Percentiles rank a stretch among this genome's conserved stretches.
Conservation (phyloP, 495 filamentous ascomycete genomes). For the Aspergillus olivimuriae region DNA sequence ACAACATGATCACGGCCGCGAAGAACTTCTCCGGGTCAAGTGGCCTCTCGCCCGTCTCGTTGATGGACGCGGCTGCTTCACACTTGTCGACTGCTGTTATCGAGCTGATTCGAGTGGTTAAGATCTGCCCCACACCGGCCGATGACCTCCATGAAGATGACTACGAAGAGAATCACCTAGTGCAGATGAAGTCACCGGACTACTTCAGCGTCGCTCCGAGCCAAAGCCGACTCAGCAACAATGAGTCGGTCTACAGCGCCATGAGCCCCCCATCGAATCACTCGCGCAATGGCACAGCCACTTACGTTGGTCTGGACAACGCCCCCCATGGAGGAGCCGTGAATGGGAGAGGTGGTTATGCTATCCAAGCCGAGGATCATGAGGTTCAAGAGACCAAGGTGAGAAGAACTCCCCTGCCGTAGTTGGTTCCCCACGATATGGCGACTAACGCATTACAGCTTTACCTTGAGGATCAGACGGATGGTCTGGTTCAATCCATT, state of each 20-base stretch:
- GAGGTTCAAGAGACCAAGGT: conserved; percentile 72
- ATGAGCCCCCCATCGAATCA: conserved; percentile 41
- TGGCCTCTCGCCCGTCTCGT: conserved; percentile 88
- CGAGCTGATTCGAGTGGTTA: conserved; percentile 74
- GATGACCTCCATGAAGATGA: conserved; percentile 74
- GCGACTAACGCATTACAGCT: conserved; percentile 36
- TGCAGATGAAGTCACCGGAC: conserved; percentile 40
- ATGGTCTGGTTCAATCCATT: conserved; percentile 72
- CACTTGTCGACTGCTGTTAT: conserved; percentile 82
- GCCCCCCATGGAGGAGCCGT: conserved; percentile 24
- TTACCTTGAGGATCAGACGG: conserved; percentile 81
- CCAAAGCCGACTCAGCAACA: conserved; percentile 41
- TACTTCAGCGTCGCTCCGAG: conserved; percentile 43
- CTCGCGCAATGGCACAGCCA: conserved; percentile 15
- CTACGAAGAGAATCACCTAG: conserved; percentile 46
- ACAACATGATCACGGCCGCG: conserved; percentile 89
- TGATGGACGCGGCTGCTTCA: conserved; percentile 92
- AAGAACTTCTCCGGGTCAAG: conserved; percentile 78
- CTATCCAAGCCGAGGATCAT: conserved; percentile 37
- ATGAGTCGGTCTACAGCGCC: conserved; percentile 48
- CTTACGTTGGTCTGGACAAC: conserved; percentile 15
- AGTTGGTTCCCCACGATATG: too few species aligned
- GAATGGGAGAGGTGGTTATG: conserved; percentile 28
- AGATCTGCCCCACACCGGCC: conserved; percentile 68
- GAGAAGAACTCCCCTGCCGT: too few species aligned